phyloP scores from a whole-genome alignment of 1,284 basidiomycete species.

The Rhodotorula sp. region DNA sequence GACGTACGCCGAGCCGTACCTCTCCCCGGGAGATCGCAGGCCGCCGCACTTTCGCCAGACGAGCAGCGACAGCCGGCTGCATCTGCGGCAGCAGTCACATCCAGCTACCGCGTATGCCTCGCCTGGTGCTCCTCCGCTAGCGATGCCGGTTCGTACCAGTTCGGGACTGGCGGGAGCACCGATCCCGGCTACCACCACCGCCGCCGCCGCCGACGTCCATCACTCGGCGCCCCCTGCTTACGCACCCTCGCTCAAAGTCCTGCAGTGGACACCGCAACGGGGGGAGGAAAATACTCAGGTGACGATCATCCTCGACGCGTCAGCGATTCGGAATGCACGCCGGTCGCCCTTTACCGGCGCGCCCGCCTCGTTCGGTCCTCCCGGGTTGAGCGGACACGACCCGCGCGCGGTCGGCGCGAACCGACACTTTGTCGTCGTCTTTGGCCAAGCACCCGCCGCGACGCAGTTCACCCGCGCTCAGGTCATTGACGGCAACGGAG shows the following conservation, averaged over 20 bases:
- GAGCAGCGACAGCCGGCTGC: neutral
- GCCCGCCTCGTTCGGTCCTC: conserved; percentile 11
- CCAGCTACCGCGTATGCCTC: neutral
- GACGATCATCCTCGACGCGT: conserved; percentile 35
- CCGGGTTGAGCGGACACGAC: neutral
- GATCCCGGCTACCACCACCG: neutral
- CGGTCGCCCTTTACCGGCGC: neutral
- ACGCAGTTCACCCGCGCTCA: conserved; percentile 33
- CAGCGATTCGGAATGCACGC: conserved; percentile 24
- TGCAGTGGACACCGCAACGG: conserved; percentile 39
- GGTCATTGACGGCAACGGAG: conserved; percentile 38
- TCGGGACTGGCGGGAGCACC: neutral
- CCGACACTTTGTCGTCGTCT: conserved; percentile 33
- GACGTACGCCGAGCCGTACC: neutral
- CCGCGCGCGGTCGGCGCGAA: neutral
- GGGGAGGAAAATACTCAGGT: conserved; percentile 39
- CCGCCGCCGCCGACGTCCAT: neutral
- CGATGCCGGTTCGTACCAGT: neutral
- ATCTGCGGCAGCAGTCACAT: neutral
- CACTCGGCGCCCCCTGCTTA: neutral
- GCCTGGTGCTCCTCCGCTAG: neutral
- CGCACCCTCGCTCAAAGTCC: conserved; percentile 29
- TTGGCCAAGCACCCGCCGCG: conserved; percentile 22
- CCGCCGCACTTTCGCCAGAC: neutral
- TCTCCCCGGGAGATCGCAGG: neutral